Evolutionary conservation across 2,329 filamentous ascomycete genomes (phyloP).

Genomic region (Trichoderma asperellum): DNA sequence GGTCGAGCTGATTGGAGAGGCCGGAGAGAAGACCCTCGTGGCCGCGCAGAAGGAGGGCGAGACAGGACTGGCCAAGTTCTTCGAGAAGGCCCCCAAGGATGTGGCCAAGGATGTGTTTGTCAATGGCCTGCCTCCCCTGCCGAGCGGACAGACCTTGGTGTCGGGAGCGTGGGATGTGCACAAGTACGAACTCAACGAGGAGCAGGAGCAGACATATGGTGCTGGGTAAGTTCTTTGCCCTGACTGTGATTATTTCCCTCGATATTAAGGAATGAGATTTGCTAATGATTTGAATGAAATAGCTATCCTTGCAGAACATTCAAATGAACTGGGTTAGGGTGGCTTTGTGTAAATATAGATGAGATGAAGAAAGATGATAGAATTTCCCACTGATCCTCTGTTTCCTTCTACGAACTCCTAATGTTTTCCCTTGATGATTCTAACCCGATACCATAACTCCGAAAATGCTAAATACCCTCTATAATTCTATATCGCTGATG

Average conservation of each 20-base stretch:
- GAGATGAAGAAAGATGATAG: conserved; percentile 38
- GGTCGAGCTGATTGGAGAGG: conserved; percentile 74
- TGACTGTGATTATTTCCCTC: background rate
- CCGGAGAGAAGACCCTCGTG: conserved; percentile 67
- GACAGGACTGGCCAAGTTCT: conserved; percentile 72
- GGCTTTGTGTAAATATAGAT: conserved; percentile 39
- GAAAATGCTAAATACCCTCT: background rate
- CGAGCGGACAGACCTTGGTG: conserved; percentile 66
- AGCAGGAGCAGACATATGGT: conserved; percentile 74
- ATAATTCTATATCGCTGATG: background rate
- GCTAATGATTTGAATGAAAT: conserved; percentile 38
- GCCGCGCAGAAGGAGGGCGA: conserved; percentile 75
- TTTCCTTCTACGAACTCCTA: conserved; percentile 22
- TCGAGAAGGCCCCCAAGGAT: conserved; percentile 62
- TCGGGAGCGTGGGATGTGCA: conserved; percentile 66
- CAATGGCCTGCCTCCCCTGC: conserved; percentile 83
- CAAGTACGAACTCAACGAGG: conserved; percentile 65
- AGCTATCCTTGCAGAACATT: conserved; percentile 70
- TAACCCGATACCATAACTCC: conserved; percentile 18
- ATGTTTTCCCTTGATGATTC: background rate
- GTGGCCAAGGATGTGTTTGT: conserved; percentile 68
- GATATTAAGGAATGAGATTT: conserved; percentile 23
- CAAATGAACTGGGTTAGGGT: conserved; percentile 44
- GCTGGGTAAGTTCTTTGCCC: conserved; percentile 61
- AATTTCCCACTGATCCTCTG: conserved; percentile 32